Evolutionary conservation across 2,329 filamentous ascomycete genomes (phyloP).

Genomic region (Talaromyces sp.): DNA sequence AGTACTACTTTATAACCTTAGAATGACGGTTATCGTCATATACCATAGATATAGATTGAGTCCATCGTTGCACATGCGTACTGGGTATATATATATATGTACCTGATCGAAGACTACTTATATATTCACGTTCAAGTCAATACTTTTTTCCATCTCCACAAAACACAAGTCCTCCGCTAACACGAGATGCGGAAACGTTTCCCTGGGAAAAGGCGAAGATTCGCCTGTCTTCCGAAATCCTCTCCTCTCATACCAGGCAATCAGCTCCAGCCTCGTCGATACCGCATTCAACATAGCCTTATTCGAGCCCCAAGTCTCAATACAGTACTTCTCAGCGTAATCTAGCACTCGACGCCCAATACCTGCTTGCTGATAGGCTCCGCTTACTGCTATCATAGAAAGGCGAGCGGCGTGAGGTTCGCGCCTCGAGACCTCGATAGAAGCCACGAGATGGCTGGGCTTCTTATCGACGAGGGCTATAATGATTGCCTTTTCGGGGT

Average conservation of each 20-base stretch:
- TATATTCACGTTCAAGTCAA: not conserved
- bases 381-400: conserved; percentile 29
- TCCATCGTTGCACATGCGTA: too few species aligned
- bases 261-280: conserved; percentile 30
- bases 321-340: conserved; percentile 33
- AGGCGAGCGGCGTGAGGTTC: conserved; percentile 19
- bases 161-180: conserved; percentile 30
- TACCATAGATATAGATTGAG: too few species aligned
- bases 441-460: conserved; percentile 17
- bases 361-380: conserved; percentile 24
- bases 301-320: conserved; percentile 20
- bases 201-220: conserved; percentile 22
- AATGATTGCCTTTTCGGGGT: conserved; percentile 30
- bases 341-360: conserved; percentile 29
- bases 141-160: conserved; percentile 26
- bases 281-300: conserved; percentile 30
- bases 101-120: not conserved
- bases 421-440: conserved; percentile 24
- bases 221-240: conserved; percentile 31
- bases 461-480: conserved; percentile 16
- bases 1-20: too few species aligned
- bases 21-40: too few species aligned
- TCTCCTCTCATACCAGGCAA: conserved; percentile 34
- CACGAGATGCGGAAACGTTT: conserved; percentile 16
- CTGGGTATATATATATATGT: not conserved